These are phyloP conservation scores for Colletotrichum gloeosporioides DNA, from an alignment of 2,329 filamentous ascomycete species.

Conservation along the genomic window DNA sequence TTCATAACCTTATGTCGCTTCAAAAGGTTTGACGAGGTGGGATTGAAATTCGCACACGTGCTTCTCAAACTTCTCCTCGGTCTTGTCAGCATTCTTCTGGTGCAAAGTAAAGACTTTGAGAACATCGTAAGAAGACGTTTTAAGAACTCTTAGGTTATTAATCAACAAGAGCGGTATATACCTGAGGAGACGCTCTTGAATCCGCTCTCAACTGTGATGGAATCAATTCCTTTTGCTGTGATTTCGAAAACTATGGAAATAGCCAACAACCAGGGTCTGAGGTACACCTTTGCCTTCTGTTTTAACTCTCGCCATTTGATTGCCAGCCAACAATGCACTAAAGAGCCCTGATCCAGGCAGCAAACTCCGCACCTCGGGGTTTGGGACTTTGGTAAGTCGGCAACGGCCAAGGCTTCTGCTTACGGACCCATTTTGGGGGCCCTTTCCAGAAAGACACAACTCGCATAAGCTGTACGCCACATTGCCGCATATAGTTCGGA, in stretches of 20 bases:
- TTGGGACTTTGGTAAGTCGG: neutral
- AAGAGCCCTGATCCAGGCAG: accelerated
- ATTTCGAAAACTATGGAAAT: too few species aligned
- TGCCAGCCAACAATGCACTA: accelerated
- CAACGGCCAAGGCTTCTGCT: neutral
- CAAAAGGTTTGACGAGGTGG: accelerated
- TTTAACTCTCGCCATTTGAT: neutral
- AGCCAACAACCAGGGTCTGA: accelerated
- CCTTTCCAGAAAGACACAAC: accelerated
- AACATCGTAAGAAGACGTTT: neutral
- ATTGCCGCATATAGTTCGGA: neutral
- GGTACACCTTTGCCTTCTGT: accelerated
- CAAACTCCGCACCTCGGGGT: neutral
- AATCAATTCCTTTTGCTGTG: too few species aligned
- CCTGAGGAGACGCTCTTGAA: accelerated
- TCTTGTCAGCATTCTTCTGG: accelerated
- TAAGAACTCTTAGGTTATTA: accelerated
- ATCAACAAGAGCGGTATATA: accelerated
- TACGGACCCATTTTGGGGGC: neutral
- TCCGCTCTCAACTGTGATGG: too few species aligned
- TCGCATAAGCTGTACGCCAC: neutral
- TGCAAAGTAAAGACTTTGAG: accelerated
- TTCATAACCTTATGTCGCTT: neutral
- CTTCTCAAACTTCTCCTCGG: neutral
- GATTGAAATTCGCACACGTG: neutral